Conservation (phyloP, 176 grass and related monocot genomes). For the Triticum urartu region DNA sequence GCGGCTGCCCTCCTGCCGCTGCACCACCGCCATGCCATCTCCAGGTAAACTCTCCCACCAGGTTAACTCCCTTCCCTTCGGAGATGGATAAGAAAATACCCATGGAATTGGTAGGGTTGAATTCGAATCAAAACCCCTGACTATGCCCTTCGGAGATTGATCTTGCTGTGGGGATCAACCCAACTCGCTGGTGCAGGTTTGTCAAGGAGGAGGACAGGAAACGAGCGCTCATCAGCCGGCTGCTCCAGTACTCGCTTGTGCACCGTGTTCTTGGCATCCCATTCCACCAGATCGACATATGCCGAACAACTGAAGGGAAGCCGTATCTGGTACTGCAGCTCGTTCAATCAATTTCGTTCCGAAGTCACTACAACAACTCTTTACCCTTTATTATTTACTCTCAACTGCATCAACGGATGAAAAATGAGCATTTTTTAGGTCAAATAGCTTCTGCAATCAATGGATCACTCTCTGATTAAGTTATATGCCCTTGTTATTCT, state of each 20-base stretch:
- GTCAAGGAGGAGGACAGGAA: slow-evolving; percentile 71
- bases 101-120: background rate
- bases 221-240: slow-evolving; percentile 65
- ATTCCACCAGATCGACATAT: slow-evolving; percentile 44
- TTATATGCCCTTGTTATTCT: background rate
- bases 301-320: slow-evolving; percentile 64
- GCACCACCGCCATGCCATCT: slow-evolving; percentile 41
- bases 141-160: background rate
- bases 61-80: no score
- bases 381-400: background rate
- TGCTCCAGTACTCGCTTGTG: slow-evolving; percentile 69
- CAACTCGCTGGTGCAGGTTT: slow-evolving; percentile 46
- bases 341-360: background rate
- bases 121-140: background rate
- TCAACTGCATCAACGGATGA: background rate
- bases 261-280: slow-evolving; percentile 52
- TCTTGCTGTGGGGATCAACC: background rate
- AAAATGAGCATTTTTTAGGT: background rate
- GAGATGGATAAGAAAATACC: background rate
- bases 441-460: background rate
- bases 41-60: slow-evolving; percentile 31
- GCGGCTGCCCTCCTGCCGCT: slow-evolving; percentile 44
- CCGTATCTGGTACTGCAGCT: slow-evolving; percentile 58
- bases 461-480: background rate
- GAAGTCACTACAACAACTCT: background rate